Base-by-base conservation (phyloP, 2,329 filamentous ascomycete genomes). In the Falciphora oryzae region DNA sequence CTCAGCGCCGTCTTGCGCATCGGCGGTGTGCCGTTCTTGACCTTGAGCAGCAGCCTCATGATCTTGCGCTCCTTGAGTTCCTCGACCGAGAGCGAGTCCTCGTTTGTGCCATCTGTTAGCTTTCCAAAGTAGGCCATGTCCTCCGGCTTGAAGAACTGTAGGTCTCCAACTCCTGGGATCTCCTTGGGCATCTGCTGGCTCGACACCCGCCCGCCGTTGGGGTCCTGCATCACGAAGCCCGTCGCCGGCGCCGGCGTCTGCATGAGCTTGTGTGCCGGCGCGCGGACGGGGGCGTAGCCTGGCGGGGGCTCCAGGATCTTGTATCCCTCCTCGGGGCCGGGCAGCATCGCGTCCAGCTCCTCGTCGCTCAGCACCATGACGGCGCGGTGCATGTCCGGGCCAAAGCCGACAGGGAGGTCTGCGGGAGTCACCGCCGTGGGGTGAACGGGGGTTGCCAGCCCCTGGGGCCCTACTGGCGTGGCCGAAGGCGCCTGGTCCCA, bases 41-140 rank as follows among this genome's bases (percentile, higher is more conserved):
- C 94, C 79, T 99, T 99, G 65, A 99, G 84, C 59, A 99, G 82
- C 64, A 99, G 80, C 69, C 95, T 85, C 95, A 99, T 98, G 73
- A 99, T 99, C 79, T 99, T 99, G 67, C 95, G 86, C 78, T 99
- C 94, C 78, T 99, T 98, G 63, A 99, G 80, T 73, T 99, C 94
- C 61, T 99, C 95, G 13, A 99, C 93, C 27, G 89, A 93, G 78
- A 99, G 86, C 28, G 88, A 84, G 71, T 94, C 96, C 78, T 99
- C 95, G 70, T 98, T 93, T 31, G 90, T 90, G 53, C 92, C 93
- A 73, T 99, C 95, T 28, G 96, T 94, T 57, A 99, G 85, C 80
- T 99, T 98, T 66, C 94, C 93, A 73, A 99, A 99, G 78, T 99
- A 99, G 56, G 92, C 89, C 93, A 98, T 97, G 76, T 99, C 95